Evolutionary conservation across 257 asterid genomes (phyloP).

Genomic region (Orobanche coerulescens): DNA sequence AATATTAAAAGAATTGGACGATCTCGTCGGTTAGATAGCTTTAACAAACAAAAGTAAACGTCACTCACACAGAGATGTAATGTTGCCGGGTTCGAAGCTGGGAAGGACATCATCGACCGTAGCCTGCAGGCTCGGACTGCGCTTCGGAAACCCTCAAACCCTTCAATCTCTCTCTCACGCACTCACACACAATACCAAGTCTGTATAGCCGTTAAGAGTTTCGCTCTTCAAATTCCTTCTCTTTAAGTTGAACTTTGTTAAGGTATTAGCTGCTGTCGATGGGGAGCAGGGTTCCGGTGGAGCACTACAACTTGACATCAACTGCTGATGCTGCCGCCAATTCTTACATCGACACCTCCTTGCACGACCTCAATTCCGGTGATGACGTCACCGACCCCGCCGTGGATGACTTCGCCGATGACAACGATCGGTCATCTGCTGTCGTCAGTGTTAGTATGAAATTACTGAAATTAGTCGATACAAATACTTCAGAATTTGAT

Average conservation of each 20-base stretch:
- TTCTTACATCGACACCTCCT: slow-evolving; percentile 63
- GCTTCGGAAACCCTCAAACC: slow-evolving; percentile 32
- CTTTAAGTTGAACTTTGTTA: neutral
- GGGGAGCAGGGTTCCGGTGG: slow-evolving; percentile 79
- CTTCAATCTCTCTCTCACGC: neutral
- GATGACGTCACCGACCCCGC: slow-evolving; percentile 50
- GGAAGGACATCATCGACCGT: slow-evolving; percentile 17
- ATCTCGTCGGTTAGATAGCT: no score
- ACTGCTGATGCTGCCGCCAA: slow-evolving; percentile 46
- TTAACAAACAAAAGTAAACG: no score
- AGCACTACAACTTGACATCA: slow-evolving; percentile 64
- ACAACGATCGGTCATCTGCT: slow-evolving; percentile 70
- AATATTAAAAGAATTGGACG: no score
- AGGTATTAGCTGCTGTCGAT: slow-evolving; percentile 30
- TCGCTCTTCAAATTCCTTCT: slow-evolving; percentile 21
- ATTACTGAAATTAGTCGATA: slow-evolving; percentile 12
- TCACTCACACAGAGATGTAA: no score
- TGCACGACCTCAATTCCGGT: slow-evolving; percentile 77
- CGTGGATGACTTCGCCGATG: slow-evolving; percentile 51
- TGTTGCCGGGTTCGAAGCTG: slow-evolving; percentile 24
- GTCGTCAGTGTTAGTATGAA: slow-evolving; percentile 50
- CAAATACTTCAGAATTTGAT: neutral
- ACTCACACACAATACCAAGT: neutral
- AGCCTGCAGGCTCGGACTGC: slow-evolving; percentile 42
- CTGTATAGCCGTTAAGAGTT: slow-evolving; percentile 41